A percentile compares a stretch with the other conserved stretches of the same genome.
These are phyloP conservation scores for Alternaria ventricosa DNA, from an alignment of 2,329 filamentous ascomycete genomes.

Conservation along the genomic window DNA sequence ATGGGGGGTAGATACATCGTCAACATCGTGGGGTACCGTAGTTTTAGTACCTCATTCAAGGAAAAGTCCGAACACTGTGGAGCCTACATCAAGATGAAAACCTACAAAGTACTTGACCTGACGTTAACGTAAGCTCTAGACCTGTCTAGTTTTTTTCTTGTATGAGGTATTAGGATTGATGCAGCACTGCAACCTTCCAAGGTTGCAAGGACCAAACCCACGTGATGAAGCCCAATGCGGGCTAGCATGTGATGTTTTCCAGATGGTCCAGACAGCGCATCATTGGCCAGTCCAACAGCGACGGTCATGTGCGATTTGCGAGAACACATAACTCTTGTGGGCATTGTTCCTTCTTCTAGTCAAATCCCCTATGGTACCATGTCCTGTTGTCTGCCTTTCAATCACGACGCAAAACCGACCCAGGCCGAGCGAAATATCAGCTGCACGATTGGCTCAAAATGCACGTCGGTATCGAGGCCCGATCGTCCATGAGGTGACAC, in stretches of 20 bases:
- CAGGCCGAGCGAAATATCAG: slow-evolving; percentile 10
- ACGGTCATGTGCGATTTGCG: slow-evolving; percentile 1
- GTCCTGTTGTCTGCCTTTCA: background rate
- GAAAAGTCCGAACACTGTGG: background rate
- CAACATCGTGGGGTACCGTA: background rate
- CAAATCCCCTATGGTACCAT: background rate
- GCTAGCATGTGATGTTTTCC: background rate
- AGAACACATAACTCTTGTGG: background rate
- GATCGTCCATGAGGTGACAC: slow-evolving; percentile 3
- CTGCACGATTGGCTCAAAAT: slow-evolving; percentile 18
- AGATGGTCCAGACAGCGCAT: background rate
- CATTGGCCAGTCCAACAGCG: background rate
- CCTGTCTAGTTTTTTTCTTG: background rate
- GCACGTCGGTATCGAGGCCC: slow-evolving; percentile 12
- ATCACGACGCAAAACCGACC: slow-evolving; percentile 12
- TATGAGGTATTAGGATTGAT: background rate
- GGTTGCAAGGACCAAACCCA: background rate
- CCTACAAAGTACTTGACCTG: background rate
- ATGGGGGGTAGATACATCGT: background rate
- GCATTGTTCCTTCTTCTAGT: background rate
- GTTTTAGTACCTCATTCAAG: background rate
- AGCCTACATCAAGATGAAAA: background rate
- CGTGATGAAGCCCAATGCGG: background rate
- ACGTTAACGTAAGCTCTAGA: background rate
- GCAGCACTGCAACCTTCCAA: too few relatives aligned